A percentile compares a stretch with the other conserved stretches of the same genome.
These are phyloP conservation scores for Sugiyamaella smithiae DNA, from an alignment of 805 yeast genomes.

Conservation along the genomic window DNA sequence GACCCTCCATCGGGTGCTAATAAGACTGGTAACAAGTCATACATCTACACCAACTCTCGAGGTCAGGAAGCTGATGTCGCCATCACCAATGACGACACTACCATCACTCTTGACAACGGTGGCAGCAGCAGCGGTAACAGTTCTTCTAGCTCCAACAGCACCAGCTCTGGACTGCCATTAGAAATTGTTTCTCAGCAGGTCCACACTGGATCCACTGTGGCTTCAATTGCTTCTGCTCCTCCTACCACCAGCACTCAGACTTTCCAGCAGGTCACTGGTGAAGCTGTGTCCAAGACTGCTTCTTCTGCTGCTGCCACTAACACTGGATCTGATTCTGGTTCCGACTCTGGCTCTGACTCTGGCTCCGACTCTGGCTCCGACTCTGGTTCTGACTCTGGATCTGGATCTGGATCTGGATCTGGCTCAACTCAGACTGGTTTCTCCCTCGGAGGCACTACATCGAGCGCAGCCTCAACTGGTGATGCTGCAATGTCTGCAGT, in stretches of 20 bases:
- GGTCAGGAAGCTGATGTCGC: slow-evolving; percentile 45
- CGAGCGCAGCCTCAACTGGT: neutral
- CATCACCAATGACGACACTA: slow-evolving; percentile 61
- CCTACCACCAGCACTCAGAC: neutral
- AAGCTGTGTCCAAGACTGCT: slow-evolving; percentile 11
- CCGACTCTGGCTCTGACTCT: slow-evolving; percentile 14
- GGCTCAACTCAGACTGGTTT: neutral
- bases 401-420: slow-evolving; percentile 9
- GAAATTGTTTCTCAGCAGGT: slow-evolving; percentile 6
- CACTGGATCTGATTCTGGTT: slow-evolving; percentile 13
- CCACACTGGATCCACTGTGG: neutral
- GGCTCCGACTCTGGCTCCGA: slow-evolving; percentile 14
- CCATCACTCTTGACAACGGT: slow-evolving; percentile 36
- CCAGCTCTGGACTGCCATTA: slow-evolving; percentile 4
- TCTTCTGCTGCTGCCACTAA: slow-evolving; percentile 18
- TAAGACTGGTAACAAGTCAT: slow-evolving; percentile 47
- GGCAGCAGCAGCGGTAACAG: too few relatives aligned
- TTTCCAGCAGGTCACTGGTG: slow-evolving; percentile 3
- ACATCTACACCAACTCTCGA: slow-evolving; percentile 53
- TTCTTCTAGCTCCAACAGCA: slow-evolving; percentile 11
- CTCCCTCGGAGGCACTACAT: neutral
- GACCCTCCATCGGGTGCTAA: slow-evolving; percentile 61
- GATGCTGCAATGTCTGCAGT: neutral
- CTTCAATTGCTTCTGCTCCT: neutral
- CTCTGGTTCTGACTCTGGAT: slow-evolving; percentile 17